A percentile compares a stretch with the other conserved stretches of the same genome.
Evolutionary conservation across 768 basidiomycete genomes (phyloP).

Genomic region (Lentinula sp.): DNA sequence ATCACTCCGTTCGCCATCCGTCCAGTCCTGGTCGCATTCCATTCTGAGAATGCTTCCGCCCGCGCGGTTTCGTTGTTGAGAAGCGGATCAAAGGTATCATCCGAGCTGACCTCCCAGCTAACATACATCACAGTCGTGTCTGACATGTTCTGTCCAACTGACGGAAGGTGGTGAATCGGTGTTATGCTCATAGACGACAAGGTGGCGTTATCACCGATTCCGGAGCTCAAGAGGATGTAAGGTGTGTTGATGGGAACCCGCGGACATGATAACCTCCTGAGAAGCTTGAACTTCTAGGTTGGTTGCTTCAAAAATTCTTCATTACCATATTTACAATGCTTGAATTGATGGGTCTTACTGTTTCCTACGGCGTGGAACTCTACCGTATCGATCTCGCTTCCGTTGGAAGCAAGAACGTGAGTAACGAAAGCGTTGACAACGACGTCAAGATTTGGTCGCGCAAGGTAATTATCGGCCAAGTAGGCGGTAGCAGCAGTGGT

Average conservation of each 20-base stretch:
- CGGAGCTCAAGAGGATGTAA: constrained; percentile 12
- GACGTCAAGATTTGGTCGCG: constrained; percentile 23
- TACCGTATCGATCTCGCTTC: neutral
- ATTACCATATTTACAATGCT: neutral
- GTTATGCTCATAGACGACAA: constrained; percentile 4
- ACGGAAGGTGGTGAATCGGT: constrained; percentile 9
- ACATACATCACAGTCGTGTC: constrained; percentile 4
- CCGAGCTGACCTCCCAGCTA: constrained; percentile 7
- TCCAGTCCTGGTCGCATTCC: constrained; percentile 21
- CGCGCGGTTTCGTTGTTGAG: constrained; percentile 14
- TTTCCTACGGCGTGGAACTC: constrained; percentile 3
- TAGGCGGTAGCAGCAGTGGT: constrained; percentile 26
- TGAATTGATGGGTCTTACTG: neutral
- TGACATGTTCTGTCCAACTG: constrained; percentile 11
- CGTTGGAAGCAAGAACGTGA: neutral
- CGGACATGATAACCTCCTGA: constrained; percentile 19
- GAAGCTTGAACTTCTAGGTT: constrained; percentile 5
- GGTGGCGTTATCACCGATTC: constrained; percentile 13
- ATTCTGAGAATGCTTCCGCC: constrained; percentile 16
- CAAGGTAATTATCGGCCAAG: constrained; percentile 18
- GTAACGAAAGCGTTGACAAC: constrained; percentile 12
- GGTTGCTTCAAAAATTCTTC: neutral
- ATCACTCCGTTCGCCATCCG: constrained; percentile 20
- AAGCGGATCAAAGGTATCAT: constrained; percentile 14
- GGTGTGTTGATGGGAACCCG: constrained; percentile 18